Evolutionary conservation across 495 filamentous ascomycete species (phyloP), one percentile per base, ranked within the genome.

Genomic region (Penicillium atrosanguineum): DNA sequence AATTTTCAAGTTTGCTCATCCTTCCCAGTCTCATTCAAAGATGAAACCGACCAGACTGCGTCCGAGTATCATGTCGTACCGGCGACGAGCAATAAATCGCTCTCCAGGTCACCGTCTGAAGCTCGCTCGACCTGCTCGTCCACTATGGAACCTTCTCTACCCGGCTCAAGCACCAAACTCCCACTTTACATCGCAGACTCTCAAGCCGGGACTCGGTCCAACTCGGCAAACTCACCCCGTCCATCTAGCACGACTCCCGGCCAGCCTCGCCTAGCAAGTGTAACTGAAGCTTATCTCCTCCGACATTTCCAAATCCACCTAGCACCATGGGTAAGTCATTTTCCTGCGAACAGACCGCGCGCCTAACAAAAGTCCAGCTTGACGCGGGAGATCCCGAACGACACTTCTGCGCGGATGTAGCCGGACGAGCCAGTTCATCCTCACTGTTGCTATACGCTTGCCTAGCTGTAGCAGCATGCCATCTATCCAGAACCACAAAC

Each of bases 221-320:
- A 46, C 15, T 63, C 64, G 4, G 46, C 51, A 18, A 62, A 61
- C 44, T 62, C 60, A 20, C 48, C 62, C 1, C 48, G 50, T 23
- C 48, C 65, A 8, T 42, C 60, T 2, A 46, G 48, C 5, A 64
- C 59, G 12, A 60, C 69, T 0, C 46, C 60, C n/a, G 48, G 60
- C 21, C 56, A 51, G 14, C 63, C 67, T 14, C 60, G 69, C 26
- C 41, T 75, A 23, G 55, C 52, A 0, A 65, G 63, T 36, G 57
- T 71, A n/a, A 74, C 68, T 29, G 72, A 76, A 48, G 69, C 72
- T 9, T 76, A 70, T 44, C 59, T 76, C 15, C 63, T 76, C 15
- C 62, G 71, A 18, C 71, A 74, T 64, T 76, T 73, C 45, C 69
- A 69, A 34, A 64, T 60, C 41, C 52, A 64, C 31, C 57, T 75